Evolutionary conservation across 768 basidiomycete genomes (phyloP), one percentile per base, ranked within the genome.

Genomic region (Agrocybe chaxingu): DNA sequence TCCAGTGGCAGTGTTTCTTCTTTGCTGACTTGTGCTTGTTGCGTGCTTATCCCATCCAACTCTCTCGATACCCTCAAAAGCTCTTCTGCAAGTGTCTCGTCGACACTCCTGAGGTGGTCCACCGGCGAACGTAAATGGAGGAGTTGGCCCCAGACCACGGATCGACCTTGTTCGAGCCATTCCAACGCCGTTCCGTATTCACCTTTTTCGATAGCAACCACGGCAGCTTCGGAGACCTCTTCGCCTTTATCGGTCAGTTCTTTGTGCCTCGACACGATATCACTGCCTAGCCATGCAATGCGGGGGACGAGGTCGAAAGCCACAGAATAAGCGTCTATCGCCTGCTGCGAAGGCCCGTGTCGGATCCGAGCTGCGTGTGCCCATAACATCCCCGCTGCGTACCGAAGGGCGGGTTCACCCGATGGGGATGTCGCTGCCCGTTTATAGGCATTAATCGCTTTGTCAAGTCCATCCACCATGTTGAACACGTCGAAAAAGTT

Each of bases 131-230:
- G 54, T 36, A 58, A 53, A 16, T 45, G 19, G 7, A 44, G 50
- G 3, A 51, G 45, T 41, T 60, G 59, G 6, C 41, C 37, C 59
- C 59, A 60, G 29, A 60, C 48, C 6, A 60, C 30, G 13, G 50
- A 52, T 8, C 59, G 54, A 3, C 57, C 50, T 4, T 45, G 49
- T 39, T 54, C 59, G 12, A 60, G 51, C 18, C 52, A 42, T 42
- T 50, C 48, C 10, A 54, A 35, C 1, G 60, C 60, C 3, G 51
- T 36, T 32, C 57, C 40, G 18, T 34, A 38, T 13, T 49, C 35
- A 19, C 45, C 45, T 7, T 46, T 39, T 6, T 48, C 42, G 42
- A 59, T 52, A 8, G 58, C 49, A 36, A 39, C 51, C 5, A 41
- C 42, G 4, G 55, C 57, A 4, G 57, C 51, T 42, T 46, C 40